phyloP scores from a whole-genome alignment of 2,329 filamentous ascomycete species.

The Mycocentrospora acerina region DNA sequence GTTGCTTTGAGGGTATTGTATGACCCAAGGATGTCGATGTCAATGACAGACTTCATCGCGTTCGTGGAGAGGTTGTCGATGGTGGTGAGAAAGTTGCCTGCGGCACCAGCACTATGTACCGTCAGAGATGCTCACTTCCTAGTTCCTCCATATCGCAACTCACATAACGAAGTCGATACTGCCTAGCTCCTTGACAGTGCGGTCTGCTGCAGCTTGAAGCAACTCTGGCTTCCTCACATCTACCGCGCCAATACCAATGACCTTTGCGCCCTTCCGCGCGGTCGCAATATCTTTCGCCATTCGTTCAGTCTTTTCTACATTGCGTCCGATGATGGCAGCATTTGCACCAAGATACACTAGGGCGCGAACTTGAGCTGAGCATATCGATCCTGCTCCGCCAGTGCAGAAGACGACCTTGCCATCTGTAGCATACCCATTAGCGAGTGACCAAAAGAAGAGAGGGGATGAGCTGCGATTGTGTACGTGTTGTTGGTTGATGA shows the following conservation, averaged over 20 bases:
- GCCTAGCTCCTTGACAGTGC: constrained; percentile 79
- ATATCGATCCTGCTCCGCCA: constrained; percentile 90
- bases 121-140: constrained; percentile 10
- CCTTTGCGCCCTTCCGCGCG: constrained; percentile 74
- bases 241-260: constrained; percentile 76
- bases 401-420: constrained; percentile 93
- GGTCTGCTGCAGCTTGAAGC: constrained; percentile 72
- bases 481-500: too few species aligned
- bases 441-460: not conserved
- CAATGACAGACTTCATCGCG: constrained; percentile 92
- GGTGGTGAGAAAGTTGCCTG: constrained; percentile 91
- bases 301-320: constrained; percentile 79
- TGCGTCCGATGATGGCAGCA: constrained; percentile 91
- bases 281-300: constrained; percentile 81
- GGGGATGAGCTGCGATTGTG: constrained; percentile 4
- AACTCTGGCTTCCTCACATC: constrained; percentile 69
- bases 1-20: constrained; percentile 96
- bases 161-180: constrained; percentile 91
- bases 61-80: constrained; percentile 80
- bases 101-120: constrained; percentile 74
- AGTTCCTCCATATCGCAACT: constrained; percentile 25
- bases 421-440: too few species aligned
- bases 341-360: constrained; percentile 89
- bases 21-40: constrained; percentile 91
- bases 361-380: constrained; percentile 88